phyloP scores from a whole-genome alignment of 306 rosid species.

The Lathyrus oleraceus region DNA sequence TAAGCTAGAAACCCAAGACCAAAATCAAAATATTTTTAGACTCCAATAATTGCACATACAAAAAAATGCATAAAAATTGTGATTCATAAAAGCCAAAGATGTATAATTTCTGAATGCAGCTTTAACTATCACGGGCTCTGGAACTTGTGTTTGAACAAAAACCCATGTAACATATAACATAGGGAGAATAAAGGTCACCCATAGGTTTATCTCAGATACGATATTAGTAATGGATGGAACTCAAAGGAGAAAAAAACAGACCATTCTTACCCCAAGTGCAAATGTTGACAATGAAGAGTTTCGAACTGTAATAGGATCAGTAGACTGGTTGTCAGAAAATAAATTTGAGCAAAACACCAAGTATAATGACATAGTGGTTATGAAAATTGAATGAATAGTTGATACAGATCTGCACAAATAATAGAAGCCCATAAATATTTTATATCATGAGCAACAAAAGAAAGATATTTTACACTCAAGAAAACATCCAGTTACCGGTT shows the following conservation, averaged over 20 bases:
- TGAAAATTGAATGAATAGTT: conserved; percentile 78
- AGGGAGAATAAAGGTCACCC: background rate
- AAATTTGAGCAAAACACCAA: conserved; percentile 74
- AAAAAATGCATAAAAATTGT: background rate
- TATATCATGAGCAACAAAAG: background rate
- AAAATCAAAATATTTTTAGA: conserved; percentile 11
- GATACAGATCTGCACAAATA: conserved; percentile 69
- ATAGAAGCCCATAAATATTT: conserved; percentile 18
- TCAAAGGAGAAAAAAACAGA: background rate
- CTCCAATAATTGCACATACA: conserved; percentile 6
- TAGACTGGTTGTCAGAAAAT: conserved; percentile 51
- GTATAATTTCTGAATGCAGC: background rate
- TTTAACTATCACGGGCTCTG: conserved; percentile 2
- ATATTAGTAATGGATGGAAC: conserved; percentile 13
- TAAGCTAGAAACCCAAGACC: background rate
- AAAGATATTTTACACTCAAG: conserved; percentile 3
- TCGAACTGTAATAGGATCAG: conserved; percentile 51
- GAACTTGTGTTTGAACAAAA: background rate
- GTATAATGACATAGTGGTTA: conserved; percentile 70
- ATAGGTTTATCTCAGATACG: background rate
- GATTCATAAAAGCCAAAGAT: background rate
- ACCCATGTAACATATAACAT: background rate
- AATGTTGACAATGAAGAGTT: conserved; percentile 65
- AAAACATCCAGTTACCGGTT: conserved; percentile 57
- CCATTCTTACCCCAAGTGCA: conserved; percentile 66